phyloP scores from a whole-genome alignment of 352 stramenopile genomes.

The Paralagenidium karlingii region DNA sequence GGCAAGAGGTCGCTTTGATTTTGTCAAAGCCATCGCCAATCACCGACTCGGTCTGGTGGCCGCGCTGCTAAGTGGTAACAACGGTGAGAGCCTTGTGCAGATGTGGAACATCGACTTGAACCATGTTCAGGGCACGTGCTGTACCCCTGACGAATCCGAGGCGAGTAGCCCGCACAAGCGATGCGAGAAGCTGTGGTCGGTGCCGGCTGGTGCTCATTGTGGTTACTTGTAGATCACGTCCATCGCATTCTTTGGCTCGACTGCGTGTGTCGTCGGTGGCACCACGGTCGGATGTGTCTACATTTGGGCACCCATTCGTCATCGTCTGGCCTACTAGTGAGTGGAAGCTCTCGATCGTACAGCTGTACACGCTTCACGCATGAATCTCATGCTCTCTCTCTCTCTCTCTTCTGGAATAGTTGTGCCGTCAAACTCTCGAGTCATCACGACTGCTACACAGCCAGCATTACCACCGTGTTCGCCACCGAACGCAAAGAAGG shows the following conservation, averaged over 20 bases:
- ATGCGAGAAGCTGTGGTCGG: background rate
- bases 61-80: conserved; percentile 20
- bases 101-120: conserved; percentile 65
- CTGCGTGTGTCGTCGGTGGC: conserved; percentile 30
- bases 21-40: conserved; percentile 37
- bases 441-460: too few relatives aligned
- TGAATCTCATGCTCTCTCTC: too few relatives aligned
- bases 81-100: conserved; percentile 48
- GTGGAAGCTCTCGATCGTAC: too few relatives aligned
- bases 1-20: conserved; percentile 17
- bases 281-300: conserved; percentile 28
- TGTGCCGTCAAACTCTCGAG: too few relatives aligned
- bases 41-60: conserved; percentile 30
- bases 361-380: too few relatives aligned
- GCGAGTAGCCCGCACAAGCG: background rate
- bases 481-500: too few relatives aligned
- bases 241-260: conserved; percentile 31
- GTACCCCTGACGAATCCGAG: conserved; percentile 10
- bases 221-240: conserved; percentile 44
- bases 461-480: too few relatives aligned
- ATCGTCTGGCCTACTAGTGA: conserved; percentile 6
- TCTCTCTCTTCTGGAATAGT: too few relatives aligned
- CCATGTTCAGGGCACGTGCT: conserved; percentile 43
- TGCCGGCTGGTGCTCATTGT: conserved; percentile 1
- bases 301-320: conserved; percentile 17